phyloP scores from a whole-genome alignment of 2,329 filamentous ascomycete genomes.

The Chalara sp. region DNA sequence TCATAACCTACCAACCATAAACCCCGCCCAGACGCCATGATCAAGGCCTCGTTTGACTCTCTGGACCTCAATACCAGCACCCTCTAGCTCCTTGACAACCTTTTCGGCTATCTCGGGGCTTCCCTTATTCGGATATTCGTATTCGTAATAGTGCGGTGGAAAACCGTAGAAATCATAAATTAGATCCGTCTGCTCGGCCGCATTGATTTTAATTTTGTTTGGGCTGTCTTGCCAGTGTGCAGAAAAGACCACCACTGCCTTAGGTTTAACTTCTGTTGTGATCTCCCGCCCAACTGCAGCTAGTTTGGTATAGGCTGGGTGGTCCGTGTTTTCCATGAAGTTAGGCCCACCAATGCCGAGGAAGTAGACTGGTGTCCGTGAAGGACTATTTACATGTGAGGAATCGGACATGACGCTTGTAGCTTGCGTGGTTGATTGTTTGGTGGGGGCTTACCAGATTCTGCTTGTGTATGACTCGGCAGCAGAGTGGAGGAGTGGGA shows the following conservation, averaged over 20 bases:
- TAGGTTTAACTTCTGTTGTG: conserved; percentile 61
- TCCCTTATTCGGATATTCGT: conserved; percentile 56
- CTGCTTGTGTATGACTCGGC: no score
- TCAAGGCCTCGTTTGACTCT: conserved; percentile 61
- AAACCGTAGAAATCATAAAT: conserved; percentile 77
- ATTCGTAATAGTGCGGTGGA: conserved; percentile 47
- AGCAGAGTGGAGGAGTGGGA: no score
- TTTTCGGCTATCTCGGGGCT: conserved; percentile 51
- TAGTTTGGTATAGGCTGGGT: conserved; percentile 60
- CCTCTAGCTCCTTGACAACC: conserved; percentile 48
- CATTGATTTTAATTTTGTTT: conserved; percentile 57
- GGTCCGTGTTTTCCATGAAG: conserved; percentile 60
- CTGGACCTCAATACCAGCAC: conserved; percentile 52
- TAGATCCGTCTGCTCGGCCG: conserved; percentile 52
- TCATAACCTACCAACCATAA: conserved; percentile 31
- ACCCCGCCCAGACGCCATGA: conserved; percentile 66
- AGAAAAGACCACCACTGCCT: conserved; percentile 68
- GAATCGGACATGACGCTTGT: conserved; percentile 5
- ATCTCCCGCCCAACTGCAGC: conserved; percentile 63
- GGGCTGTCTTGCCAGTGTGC: conserved; percentile 64
- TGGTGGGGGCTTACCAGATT: no score
- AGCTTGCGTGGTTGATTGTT: no score
- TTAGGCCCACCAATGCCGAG: conserved; percentile 39
- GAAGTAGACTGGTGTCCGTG: conserved; percentile 20
- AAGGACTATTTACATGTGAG: conserved; percentile 6